A percentile compares a stretch with the other conserved stretches of the same genome.
Conservation (phyloP, 768 basidiomycete genomes). For the Myochromella boudieri region DNA sequence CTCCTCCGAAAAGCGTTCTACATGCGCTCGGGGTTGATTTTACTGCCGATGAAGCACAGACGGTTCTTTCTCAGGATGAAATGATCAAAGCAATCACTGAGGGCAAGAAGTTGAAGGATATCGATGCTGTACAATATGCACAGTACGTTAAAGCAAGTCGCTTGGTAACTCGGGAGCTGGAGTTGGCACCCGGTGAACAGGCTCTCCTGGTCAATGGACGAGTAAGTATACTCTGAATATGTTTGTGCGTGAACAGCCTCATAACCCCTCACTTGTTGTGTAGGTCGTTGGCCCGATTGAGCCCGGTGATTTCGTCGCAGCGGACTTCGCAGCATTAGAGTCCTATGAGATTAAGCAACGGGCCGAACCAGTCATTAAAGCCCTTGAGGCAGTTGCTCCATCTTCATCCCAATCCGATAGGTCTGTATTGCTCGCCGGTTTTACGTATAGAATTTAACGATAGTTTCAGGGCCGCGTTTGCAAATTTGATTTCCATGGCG, state of each 20-base stretch:
- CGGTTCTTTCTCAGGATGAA: conserved; percentile 31
- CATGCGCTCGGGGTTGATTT: conserved; percentile 33
- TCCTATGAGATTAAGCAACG: conserved; percentile 75
- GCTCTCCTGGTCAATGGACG: conserved; percentile 28
- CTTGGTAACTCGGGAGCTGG: conserved; percentile 53
- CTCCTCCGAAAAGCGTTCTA: conserved; percentile 38
- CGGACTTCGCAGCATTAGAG: conserved; percentile 75
- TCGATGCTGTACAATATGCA: conserved; percentile 33
- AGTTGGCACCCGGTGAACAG: conserved; percentile 57
- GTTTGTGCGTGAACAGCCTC: conserved; percentile 2
- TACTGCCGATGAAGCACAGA: conserved; percentile 32
- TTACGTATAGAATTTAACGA: neutral
- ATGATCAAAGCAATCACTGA: conserved; percentile 32
- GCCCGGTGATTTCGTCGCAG: conserved; percentile 54
- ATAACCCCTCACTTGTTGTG: neutral
- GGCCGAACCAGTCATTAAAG: conserved; percentile 63
- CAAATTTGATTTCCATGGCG: conserved; percentile 61
- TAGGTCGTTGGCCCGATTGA: conserved; percentile 80
- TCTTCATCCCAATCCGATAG: conserved; percentile 37
- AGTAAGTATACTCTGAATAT: neutral
- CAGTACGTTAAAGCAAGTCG: conserved; percentile 46
- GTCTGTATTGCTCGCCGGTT: conserved; percentile 19
- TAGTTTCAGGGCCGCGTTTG: conserved; percentile 48
- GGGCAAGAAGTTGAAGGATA: conserved; percentile 31
- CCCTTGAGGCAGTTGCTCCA: conserved; percentile 56